Evolutionary conservation across 805 yeast genomes (phyloP).

Genomic region (Huiozyma naganishii): DNA sequence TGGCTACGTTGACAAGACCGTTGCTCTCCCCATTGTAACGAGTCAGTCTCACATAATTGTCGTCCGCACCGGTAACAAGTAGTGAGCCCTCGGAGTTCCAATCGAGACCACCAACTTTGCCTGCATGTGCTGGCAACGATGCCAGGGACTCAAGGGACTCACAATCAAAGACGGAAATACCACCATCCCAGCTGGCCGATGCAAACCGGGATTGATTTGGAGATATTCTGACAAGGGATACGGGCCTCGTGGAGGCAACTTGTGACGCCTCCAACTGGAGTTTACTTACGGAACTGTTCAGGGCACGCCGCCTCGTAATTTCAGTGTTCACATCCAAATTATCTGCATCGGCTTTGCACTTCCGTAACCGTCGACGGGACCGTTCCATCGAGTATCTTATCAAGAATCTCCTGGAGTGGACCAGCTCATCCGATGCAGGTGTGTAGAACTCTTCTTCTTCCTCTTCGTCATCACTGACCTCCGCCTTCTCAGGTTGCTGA

Average conservation of each 20-base stretch:
- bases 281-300: slow-evolving; percentile 27
- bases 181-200: slow-evolving; percentile 81
- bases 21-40: slow-evolving; percentile 8
- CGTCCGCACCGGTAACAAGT: slow-evolving; percentile 38
- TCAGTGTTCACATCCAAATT: slow-evolving; percentile 31
- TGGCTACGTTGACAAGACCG: slow-evolving; percentile 13
- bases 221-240: slow-evolving; percentile 45
- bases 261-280: slow-evolving; percentile 56
- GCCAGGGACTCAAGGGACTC: slow-evolving; percentile 27
- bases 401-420: slow-evolving; percentile 40
- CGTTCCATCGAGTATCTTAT: slow-evolving; percentile 40
- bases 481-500: slow-evolving; percentile 3
- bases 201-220: slow-evolving; percentile 31
- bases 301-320: slow-evolving; percentile 37
- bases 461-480: slow-evolving; percentile 18
- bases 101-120: slow-evolving; percentile 60
- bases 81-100: slow-evolving; percentile 37
- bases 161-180: slow-evolving; percentile 38
- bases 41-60: slow-evolving; percentile 33
- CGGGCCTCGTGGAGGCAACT: slow-evolving; percentile 56
- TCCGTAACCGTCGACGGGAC: slow-evolving; percentile 34
- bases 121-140: slow-evolving; percentile 30
- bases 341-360: slow-evolving; percentile 24
- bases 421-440: slow-evolving; percentile 53
- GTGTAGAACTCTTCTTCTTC: slow-evolving; percentile 54